Conservation (phyloP, 108 stramenopile genomes). For the Epithemia pelagica region DNA sequence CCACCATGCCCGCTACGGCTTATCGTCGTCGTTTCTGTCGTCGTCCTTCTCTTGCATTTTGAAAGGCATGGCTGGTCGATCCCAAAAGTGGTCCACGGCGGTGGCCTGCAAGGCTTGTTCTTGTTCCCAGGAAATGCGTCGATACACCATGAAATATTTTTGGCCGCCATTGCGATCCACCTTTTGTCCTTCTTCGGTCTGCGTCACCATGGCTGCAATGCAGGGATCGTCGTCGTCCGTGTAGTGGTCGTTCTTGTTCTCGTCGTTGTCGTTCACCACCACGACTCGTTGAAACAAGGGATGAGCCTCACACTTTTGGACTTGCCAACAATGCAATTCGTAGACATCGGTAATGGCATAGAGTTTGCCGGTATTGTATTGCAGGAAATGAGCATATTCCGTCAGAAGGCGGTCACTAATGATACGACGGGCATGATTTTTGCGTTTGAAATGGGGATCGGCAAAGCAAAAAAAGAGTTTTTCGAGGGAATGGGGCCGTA, state of each 20-base stretch:
- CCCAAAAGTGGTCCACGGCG: too few relatives aligned
- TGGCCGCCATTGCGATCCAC: constrained; percentile 64
- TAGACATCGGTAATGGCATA: constrained; percentile 96
- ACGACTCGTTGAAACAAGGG: constrained; percentile 65
- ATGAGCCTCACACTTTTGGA: constrained; percentile 78
- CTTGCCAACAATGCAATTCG: constrained; percentile 95
- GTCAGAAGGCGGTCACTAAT: constrained; percentile 73
- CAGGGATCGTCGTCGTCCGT: constrained; percentile 73
- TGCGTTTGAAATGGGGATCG: constrained; percentile 97
- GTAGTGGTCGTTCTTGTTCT: neutral
- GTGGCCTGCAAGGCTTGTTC: too few relatives aligned
- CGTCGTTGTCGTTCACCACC: constrained; percentile 8
- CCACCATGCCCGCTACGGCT: too few relatives aligned
- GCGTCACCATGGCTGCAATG: constrained; percentile 78
- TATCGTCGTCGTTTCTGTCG: too few relatives aligned
- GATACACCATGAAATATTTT: constrained; percentile 79
- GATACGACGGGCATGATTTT: constrained; percentile 93
- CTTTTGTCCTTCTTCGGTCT: constrained; percentile 97
- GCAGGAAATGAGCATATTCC: constrained; percentile 89
- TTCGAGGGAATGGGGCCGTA: constrained; percentile 42
- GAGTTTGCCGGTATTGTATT: constrained; percentile 40
- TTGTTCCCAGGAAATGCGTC: constrained; percentile 24
- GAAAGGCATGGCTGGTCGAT: too few relatives aligned
- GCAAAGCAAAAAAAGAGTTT: constrained; percentile 97
- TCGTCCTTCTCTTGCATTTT: too few relatives aligned